Percentiles rank a stretch among this genome's conserved stretches.
Conservation (phyloP, 139 green algal genomes). For the Tetraselmis chui region DNA sequence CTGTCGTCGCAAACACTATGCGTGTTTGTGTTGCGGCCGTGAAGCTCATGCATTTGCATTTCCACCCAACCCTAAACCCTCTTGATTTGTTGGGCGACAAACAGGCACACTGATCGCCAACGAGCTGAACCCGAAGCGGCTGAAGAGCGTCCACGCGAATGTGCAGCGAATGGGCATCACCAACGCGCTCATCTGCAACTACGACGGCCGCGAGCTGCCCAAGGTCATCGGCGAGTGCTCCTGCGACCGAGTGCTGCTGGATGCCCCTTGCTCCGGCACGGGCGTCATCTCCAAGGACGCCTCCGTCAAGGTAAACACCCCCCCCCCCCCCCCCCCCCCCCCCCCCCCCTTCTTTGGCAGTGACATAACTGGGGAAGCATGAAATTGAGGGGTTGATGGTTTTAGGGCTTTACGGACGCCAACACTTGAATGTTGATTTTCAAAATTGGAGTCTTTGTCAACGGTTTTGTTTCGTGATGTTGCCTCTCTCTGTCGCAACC, state of each 20-base stretch:
- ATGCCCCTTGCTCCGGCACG: constrained; percentile 96
- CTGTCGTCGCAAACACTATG: neutral
- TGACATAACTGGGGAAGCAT: too few relatives aligned
- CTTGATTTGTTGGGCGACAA: too few relatives aligned
- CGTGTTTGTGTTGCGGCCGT: too few relatives aligned
- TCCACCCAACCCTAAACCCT: too few relatives aligned
- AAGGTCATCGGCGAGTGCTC: constrained; percentile 72
- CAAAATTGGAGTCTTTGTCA: too few relatives aligned
- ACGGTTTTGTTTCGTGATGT: too few relatives aligned
- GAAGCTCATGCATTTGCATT: constrained; percentile 3
- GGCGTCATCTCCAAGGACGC: constrained; percentile 93
- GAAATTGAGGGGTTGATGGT: too few relatives aligned
- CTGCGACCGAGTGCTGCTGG: constrained; percentile 91
- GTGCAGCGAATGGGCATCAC: constrained; percentile 93
- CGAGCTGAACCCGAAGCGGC: constrained; percentile 86
- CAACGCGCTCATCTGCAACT: constrained; percentile 82
- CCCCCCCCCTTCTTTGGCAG: too few relatives aligned
- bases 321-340: neutral
- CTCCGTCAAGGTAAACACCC: constrained; percentile 72
- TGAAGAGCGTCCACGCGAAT: constrained; percentile 88
- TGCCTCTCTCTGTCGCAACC: too few relatives aligned
- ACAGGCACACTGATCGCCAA: constrained; percentile 89
- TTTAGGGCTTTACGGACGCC: too few relatives aligned
- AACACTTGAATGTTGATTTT: too few relatives aligned
- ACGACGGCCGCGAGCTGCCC: constrained; percentile 80